Conservation (phyloP, 768 basidiomycete species). For the Termitomyces sp. region DNA sequence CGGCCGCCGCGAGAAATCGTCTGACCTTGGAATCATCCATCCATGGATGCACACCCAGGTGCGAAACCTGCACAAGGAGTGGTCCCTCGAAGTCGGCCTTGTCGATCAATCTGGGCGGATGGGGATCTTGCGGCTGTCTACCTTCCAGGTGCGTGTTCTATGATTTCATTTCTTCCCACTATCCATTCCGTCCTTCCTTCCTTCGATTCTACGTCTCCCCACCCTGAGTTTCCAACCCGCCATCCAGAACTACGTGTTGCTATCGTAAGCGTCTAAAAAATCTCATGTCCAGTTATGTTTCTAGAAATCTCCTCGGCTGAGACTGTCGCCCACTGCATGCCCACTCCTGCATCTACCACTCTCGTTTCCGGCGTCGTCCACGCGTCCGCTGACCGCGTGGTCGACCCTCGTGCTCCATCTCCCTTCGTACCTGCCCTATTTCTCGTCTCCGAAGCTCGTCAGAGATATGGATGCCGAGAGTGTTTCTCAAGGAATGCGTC, state of each 20-base stretch:
- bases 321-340: slow-evolving; percentile 26
- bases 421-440: slow-evolving; percentile 53
- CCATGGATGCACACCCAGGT: slow-evolving; percentile 76
- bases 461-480: slow-evolving; percentile 15
- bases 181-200: background rate
- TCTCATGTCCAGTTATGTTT: background rate
- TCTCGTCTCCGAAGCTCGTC: slow-evolving; percentile 41
- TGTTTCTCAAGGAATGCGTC: slow-evolving; percentile 13
- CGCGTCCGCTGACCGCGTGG: slow-evolving; percentile 64
- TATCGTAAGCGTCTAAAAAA: background rate
- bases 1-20: slow-evolving; percentile 9
- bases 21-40: slow-evolving; percentile 54
- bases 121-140: slow-evolving; percentile 64
- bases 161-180: background rate
- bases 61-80: slow-evolving; percentile 58
- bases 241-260: background rate
- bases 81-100: slow-evolving; percentile 73
- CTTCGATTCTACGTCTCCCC: background rate
- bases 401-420: slow-evolving; percentile 58
- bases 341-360: slow-evolving; percentile 71
- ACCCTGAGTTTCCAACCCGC: background rate
- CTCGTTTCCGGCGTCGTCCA: slow-evolving; percentile 49
- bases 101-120: slow-evolving; percentile 54
- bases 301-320: slow-evolving; percentile 53
- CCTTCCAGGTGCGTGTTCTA: slow-evolving; percentile 60